Conservation (phyloP, 2,329 filamentous ascomycete species). For the Exophiala phaeomuriformis region DNA sequence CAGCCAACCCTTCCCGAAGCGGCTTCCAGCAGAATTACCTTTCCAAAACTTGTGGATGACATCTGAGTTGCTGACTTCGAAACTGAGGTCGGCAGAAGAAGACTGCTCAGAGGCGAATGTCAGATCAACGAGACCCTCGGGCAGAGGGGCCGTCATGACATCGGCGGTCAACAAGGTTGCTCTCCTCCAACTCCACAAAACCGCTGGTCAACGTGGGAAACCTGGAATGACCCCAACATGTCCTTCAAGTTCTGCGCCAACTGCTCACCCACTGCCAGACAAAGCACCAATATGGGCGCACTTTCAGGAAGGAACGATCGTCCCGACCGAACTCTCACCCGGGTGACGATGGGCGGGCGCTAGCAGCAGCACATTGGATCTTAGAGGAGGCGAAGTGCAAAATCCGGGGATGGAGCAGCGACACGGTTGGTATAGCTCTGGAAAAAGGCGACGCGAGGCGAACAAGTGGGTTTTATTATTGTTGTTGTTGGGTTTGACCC, state of each 20-base stretch:
- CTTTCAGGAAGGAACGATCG: background rate
- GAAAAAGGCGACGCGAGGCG: background rate
- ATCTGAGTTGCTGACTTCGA: slow-evolving; percentile 19
- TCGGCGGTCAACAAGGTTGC: slow-evolving; percentile 8
- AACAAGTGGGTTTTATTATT: background rate
- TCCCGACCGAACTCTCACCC: no score
- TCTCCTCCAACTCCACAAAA: slow-evolving; percentile 13
- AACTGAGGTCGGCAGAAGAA: slow-evolving; percentile 4
- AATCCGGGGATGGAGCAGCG: background rate
- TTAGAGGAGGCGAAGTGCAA: background rate
- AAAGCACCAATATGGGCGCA: background rate
- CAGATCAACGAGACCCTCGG: slow-evolving; percentile 17
- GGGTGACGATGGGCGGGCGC: background rate
- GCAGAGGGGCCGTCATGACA: slow-evolving; percentile 23
- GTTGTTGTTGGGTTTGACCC: background rate
- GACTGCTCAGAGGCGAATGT: slow-evolving; percentile 11
- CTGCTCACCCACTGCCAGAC: background rate
- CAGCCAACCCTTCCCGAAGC: slow-evolving; percentile 15
- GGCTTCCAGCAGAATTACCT: slow-evolving; percentile 33
- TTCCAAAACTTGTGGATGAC: slow-evolving; percentile 42
- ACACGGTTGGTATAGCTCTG: background rate
- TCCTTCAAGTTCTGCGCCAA: slow-evolving; percentile 4
- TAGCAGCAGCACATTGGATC: background rate
- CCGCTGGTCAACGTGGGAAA: slow-evolving; percentile 9
- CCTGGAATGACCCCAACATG: slow-evolving; percentile 11